phyloP scores from a whole-genome alignment of 2,329 filamentous ascomycete genomes.

The Apiospora kogelbergensis region DNA sequence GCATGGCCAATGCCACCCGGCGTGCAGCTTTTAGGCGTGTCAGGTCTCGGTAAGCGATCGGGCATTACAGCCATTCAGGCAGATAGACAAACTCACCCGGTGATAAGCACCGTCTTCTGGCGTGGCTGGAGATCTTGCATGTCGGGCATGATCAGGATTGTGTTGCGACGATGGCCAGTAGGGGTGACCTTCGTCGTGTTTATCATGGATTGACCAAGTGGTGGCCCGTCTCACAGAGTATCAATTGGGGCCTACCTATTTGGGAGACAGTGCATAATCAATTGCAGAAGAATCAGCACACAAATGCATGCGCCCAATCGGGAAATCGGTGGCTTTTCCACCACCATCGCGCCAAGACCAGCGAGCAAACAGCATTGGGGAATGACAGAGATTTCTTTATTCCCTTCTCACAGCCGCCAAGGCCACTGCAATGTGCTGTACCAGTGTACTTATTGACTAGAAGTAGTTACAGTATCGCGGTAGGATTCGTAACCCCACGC shows the following conservation, averaged over 20 bases:
- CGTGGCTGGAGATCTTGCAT: neutral
- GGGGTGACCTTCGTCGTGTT: neutral
- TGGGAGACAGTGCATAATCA: neutral
- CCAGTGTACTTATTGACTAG: too few relatives aligned
- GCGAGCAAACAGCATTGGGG: too few relatives aligned
- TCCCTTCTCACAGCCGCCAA: too few relatives aligned
- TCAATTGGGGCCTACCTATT: neutral
- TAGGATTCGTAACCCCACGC: too few relatives aligned
- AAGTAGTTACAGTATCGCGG: too few relatives aligned
- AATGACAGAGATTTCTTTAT: too few relatives aligned
- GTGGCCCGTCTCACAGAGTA: neutral
- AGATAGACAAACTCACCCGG: slow-evolving; percentile 7
- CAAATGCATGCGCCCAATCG: too few relatives aligned
- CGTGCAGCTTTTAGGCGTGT: slow-evolving; percentile 40
- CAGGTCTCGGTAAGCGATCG: neutral
- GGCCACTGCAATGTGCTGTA: too few relatives aligned
- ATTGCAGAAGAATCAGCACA: neutral
- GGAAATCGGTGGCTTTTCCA: too few relatives aligned
- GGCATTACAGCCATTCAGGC: too few relatives aligned
- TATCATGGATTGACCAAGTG: neutral
- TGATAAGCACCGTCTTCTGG: slow-evolving; percentile 13
- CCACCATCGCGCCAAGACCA: too few relatives aligned
- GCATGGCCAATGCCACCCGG: slow-evolving; percentile 59
- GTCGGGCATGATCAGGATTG: neutral
- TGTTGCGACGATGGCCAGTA: neutral